Evolutionary conservation across 208 protist genomes (phyloP).

Genomic region (Leishmania gerbilli): DNA sequence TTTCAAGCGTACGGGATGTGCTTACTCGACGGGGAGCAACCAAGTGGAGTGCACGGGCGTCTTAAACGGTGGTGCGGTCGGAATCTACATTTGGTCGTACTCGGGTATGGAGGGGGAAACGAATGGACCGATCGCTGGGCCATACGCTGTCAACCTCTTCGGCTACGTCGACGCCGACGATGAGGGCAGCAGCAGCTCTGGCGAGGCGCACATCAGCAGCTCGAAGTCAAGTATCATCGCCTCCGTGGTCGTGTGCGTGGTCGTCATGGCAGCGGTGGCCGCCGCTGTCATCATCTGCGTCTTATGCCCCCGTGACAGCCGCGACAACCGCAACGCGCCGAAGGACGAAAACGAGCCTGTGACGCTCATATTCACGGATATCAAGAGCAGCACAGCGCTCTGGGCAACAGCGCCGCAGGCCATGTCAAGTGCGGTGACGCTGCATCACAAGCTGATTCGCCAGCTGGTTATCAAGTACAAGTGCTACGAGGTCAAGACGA

Average conservation of each 20-base stretch:
- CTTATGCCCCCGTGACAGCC: slow-evolving; percentile 28
- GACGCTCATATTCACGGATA: slow-evolving; percentile 70
- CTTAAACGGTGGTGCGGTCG: slow-evolving; percentile 10
- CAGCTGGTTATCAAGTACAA: slow-evolving; percentile 52
- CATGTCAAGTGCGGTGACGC: slow-evolving; percentile 49
- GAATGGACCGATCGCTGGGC: background rate
- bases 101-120: background rate
- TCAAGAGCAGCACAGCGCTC: slow-evolving; percentile 63
- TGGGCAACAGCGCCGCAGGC: slow-evolving; percentile 45
- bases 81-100: slow-evolving; percentile 11
- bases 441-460: slow-evolving; percentile 63
- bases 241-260: slow-evolving; percentile 1
- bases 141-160: slow-evolving; percentile 7
- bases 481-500: slow-evolving; percentile 78
- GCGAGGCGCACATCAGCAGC: background rate
- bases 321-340: slow-evolving; percentile 58
- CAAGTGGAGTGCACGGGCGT: slow-evolving; percentile 5
- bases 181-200: background rate
- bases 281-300: slow-evolving; percentile 15
- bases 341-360: slow-evolving; percentile 46
- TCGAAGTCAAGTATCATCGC: slow-evolving; percentile 2
- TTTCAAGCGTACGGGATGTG: slow-evolving; percentile 14
- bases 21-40: background rate
- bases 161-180: background rate
- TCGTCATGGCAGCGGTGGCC: background rate